These are phyloP conservation scores for Schwanniomyces yamadae DNA, from an alignment of 805 yeast species.

Conservation along the genomic window DNA sequence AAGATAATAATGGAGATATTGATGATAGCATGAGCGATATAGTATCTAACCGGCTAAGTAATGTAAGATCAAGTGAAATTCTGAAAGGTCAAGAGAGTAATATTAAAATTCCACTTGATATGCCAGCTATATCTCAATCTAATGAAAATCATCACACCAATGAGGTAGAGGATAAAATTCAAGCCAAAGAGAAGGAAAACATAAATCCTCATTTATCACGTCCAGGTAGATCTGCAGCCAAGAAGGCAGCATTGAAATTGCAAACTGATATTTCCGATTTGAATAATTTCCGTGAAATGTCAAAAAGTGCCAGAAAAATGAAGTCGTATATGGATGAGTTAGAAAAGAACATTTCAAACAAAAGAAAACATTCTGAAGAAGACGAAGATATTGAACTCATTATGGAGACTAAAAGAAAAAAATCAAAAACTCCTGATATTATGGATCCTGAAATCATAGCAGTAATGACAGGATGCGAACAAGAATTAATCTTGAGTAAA, in stretches of 20 bases:
- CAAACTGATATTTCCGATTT: slow-evolving; percentile 69
- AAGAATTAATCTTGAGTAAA: slow-evolving; percentile 33
- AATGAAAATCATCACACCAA: no score
- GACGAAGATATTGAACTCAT: background rate
- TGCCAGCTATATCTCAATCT: no score
- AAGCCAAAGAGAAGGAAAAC: background rate
- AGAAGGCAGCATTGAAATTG: slow-evolving; percentile 61
- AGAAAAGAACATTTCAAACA: slow-evolving; percentile 17
- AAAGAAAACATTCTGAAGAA: slow-evolving; percentile 1
- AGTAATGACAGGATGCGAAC: slow-evolving; percentile 67
- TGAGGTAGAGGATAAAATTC: slow-evolving; percentile 10
- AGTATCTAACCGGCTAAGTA: no score
- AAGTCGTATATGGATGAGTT: slow-evolving; percentile 37
- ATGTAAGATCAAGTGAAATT: no score
- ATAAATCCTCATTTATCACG: slow-evolving; percentile 7
- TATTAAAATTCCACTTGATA: no score
- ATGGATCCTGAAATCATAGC: slow-evolving; percentile 39
- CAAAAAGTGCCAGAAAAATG: slow-evolving; percentile 44
- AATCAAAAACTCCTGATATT: slow-evolving; percentile 10
- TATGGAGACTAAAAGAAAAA: slow-evolving; percentile 7
- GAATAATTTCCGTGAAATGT: slow-evolving; percentile 55
- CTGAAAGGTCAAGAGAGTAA: no score
- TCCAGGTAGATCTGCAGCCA: slow-evolving; percentile 56
- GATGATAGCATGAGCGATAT: slow-evolving; percentile 31
- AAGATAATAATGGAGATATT: slow-evolving; percentile 19